phyloP scores from a whole-genome alignment of 768 basidiomycete species.

The Mycena haematopus region DNA sequence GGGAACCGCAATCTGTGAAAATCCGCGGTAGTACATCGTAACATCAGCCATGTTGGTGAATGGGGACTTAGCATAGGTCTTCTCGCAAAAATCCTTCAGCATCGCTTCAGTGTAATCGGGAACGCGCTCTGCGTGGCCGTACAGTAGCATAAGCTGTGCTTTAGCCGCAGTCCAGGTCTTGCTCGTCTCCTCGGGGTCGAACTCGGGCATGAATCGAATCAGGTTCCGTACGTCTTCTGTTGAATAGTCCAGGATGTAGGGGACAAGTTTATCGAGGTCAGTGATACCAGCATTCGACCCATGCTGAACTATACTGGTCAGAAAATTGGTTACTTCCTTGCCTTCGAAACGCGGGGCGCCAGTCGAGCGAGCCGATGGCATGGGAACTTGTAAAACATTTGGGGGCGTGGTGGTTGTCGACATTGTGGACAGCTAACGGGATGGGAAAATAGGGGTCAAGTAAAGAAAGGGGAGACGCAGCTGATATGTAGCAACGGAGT shows the following conservation, averaged over 20 bases:
- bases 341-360: constrained; percentile 15
- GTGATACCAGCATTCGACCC: constrained; percentile 19
- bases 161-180: constrained; percentile 1
- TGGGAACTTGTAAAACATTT: constrained; percentile 3
- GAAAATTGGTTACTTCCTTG: not conserved
- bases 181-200: not conserved
- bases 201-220: constrained; percentile 5
- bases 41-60: not conserved
- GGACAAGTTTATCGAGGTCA: constrained; percentile 7
- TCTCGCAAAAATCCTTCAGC: not conserved
- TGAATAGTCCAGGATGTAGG: constrained; percentile 18
- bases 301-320: constrained; percentile 2
- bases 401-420: not conserved
- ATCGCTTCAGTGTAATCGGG: not conserved
- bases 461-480: too few relatives aligned
- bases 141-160: not conserved
- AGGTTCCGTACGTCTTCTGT: not conserved
- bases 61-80: constrained; percentile 2
- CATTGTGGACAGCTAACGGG: too few relatives aligned
- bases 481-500: too few relatives aligned
- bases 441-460: too few relatives aligned
- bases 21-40: not conserved
- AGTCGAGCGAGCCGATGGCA: constrained; percentile 10
- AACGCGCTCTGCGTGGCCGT: not conserved
- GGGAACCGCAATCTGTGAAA: constrained; percentile 5